These are phyloP conservation scores for Azolla pinnata DNA, from an alignment of 75 land plant genomes.

Conservation along the genomic window DNA sequence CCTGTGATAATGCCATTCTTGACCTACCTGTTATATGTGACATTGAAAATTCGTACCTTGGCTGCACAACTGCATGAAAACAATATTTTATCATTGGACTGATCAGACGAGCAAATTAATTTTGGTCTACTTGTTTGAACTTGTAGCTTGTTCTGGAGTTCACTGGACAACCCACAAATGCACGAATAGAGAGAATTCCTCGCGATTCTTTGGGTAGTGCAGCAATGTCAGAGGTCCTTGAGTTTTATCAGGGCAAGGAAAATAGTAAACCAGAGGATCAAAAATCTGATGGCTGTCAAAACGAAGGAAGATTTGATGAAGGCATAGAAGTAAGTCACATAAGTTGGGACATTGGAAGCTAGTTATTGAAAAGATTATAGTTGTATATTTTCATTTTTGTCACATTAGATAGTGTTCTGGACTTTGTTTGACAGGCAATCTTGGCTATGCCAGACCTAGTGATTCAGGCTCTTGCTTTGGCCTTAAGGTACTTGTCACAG, in stretches of 20 bases:
- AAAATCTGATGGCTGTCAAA: constrained; percentile 2
- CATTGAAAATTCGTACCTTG: too few relatives aligned
- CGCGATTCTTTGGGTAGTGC: constrained; percentile 59
- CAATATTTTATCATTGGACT: not conserved
- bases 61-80: too few relatives aligned
- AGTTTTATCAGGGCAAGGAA: constrained; percentile 42
- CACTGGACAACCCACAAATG: constrained; percentile 75
- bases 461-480: constrained; percentile 74
- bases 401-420: not conserved
- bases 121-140: not conserved
- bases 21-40: too few relatives aligned
- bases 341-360: too few relatives aligned
- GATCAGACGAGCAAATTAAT: not conserved
- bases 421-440: constrained; percentile 57
- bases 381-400: too few relatives aligned
- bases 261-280: constrained; percentile 2
- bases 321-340: constrained; percentile 43
- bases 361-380: too few relatives aligned
- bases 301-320: constrained; percentile 7
- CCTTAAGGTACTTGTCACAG: constrained; percentile 63
- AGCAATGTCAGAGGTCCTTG: constrained; percentile 72
- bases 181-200: constrained; percentile 64
- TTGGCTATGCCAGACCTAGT: constrained; percentile 79
- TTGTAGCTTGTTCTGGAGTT: constrained; percentile 61
- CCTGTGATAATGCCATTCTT: too few relatives aligned